Conservation (phyloP, 2,329 filamentous ascomycete species). For the Sclerotinia borealis region DNA sequence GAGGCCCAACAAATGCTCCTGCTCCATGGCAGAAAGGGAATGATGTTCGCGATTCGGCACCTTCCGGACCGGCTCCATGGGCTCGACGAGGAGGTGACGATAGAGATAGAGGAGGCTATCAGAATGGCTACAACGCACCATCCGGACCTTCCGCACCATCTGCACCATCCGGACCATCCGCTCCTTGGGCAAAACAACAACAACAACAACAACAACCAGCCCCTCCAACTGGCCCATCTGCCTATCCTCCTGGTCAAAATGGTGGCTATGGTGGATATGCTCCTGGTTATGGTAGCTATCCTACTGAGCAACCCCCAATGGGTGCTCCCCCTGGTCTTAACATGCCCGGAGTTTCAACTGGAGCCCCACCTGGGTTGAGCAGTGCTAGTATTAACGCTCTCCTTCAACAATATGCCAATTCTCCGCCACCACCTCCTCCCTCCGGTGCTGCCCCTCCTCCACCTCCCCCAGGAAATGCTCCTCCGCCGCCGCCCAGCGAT, state of each 20-base stretch:
- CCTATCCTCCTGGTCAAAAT: slow-evolving; percentile 37
- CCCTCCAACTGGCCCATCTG: slow-evolving; percentile 25
- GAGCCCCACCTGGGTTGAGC: slow-evolving; percentile 42
- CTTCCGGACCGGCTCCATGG: slow-evolving; percentile 51
- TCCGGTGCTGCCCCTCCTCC: slow-evolving; percentile 31
- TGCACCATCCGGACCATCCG: slow-evolving; percentile 45
- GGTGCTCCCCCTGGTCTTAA: slow-evolving; percentile 35
- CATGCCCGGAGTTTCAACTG: slow-evolving; percentile 35
- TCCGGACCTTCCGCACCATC: slow-evolving; percentile 49
- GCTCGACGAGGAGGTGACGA: slow-evolving; percentile 46
- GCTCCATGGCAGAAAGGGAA: slow-evolving; percentile 63
- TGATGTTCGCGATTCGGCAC: slow-evolving; percentile 33
- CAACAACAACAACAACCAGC: slow-evolving; percentile 35
- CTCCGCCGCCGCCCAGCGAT: slow-evolving; percentile 51
- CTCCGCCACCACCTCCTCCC: slow-evolving; percentile 49
- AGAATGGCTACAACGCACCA: slow-evolving; percentile 40
- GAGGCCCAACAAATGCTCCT: slow-evolving; percentile 74
- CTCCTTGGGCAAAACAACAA: slow-evolving; percentile 34
- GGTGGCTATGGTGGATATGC: slow-evolving; percentile 53
- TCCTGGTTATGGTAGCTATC: slow-evolving; percentile 31
- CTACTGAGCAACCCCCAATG: slow-evolving; percentile 38
- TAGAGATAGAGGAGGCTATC: slow-evolving; percentile 42
- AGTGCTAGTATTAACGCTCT: slow-evolving; percentile 57
- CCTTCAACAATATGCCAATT: slow-evolving; percentile 54
- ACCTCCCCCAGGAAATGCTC: slow-evolving; percentile 48